Evolutionary conservation across 2,329 filamentous ascomycete species (phyloP), one percentile per base, ranked within the genome.

Genomic region (Alternaria tenuissima): DNA sequence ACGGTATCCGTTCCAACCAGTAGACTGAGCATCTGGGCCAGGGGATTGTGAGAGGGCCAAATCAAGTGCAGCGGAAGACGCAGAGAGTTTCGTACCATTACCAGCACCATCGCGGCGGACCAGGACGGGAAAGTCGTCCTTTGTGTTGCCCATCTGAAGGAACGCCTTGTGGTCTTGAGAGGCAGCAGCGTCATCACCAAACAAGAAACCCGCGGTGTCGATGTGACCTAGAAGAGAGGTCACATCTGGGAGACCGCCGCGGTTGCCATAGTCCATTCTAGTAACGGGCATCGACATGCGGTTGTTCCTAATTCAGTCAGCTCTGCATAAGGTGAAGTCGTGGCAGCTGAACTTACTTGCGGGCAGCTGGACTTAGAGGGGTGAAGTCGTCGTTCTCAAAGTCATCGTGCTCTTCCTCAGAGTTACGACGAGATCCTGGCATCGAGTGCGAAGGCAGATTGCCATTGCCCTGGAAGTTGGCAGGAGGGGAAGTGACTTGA

Each of bases 281-380:
- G 91, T 92, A 52, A 94, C 91, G 32, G 94, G 94, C 91, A 97
- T 94, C 5, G 94, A 97, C 79, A 96, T 96, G 66, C 94, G 91
- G 77, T 97, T 96, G 62, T 90, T 85, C 68, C 92, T 96, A 70
- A 51, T 52, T 53, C 32, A 59, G 59, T 55, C 56, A 63, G 59
- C 69, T 63, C 61, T 52, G 43, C 12, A 36, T 49, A 36, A 51
- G 12, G 39, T 32, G 4, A 14, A 61, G 48, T 57, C 59, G 28
- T 57, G 52, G 42, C 34, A 43, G 39, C 14, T 56, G 24, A 34
- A 73, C 77, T 78, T 77, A 79, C 77, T 68, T 75, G 64, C 76
- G 73, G 16, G 68, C 70, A 20, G 73, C 72, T 26, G 74, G 70
- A 59, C 74, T 78, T 49, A 75, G 65, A 4, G 72, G 70, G 44